Percentiles rank a stretch among this genome's conserved stretches.
These are phyloP conservation scores for Pulveroboletus sp. DNA, from an alignment of 768 basidiomycete genomes.

Conservation along the genomic window DNA sequence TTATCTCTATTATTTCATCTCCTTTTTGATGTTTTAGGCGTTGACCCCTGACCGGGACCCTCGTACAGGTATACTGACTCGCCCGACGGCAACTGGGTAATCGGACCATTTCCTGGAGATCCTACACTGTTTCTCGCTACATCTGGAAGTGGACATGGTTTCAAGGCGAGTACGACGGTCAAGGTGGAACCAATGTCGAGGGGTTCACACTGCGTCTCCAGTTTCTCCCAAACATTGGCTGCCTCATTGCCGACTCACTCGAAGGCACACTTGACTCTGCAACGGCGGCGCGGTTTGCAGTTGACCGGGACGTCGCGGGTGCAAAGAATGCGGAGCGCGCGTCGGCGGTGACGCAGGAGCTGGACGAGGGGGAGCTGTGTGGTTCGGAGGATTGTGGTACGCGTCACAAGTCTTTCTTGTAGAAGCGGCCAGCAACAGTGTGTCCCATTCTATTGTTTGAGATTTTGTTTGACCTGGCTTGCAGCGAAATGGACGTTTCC, in stretches of 20 bases:
- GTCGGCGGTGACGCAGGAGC: constrained; percentile 27
- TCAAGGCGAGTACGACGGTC: constrained; percentile 53
- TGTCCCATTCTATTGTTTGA: too few species aligned
- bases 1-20: too few species aligned
- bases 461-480: too few species aligned
- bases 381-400: constrained; percentile 36
- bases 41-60: too few species aligned
- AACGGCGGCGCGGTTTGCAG: constrained; percentile 59
- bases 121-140: constrained; percentile 75
- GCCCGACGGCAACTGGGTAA: constrained; percentile 84
- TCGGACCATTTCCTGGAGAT: constrained; percentile 66
- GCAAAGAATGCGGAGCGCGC: constrained; percentile 21
- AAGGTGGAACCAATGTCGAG: neutral
- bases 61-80: constrained; percentile 82
- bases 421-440: too few species aligned
- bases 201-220: constrained; percentile 27
- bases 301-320: constrained; percentile 41
- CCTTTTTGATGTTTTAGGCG: neutral
- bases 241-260: constrained; percentile 70
- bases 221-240: constrained; percentile 86
- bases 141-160: constrained; percentile 85
- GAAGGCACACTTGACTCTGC: constrained; percentile 57
- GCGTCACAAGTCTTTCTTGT: too few species aligned
- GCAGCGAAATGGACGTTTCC: too few species aligned
- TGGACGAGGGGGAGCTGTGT: constrained; percentile 51